Evolutionary conservation across 306 rosid species (phyloP).

Genomic region (Sicyos edulis): DNA sequence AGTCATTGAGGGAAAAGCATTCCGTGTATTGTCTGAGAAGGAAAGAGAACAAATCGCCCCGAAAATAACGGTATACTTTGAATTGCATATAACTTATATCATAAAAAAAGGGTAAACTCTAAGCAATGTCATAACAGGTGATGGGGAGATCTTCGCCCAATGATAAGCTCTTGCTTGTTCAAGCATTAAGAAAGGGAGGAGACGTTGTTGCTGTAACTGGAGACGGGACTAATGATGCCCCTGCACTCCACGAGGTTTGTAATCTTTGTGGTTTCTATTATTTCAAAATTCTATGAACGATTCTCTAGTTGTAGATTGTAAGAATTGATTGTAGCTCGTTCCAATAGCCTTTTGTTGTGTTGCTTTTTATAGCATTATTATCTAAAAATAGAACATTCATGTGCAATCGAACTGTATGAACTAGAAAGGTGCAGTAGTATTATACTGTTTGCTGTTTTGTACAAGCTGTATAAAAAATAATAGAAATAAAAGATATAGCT

Average conservation of each 20-base stretch:
- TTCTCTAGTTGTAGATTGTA: neutral
- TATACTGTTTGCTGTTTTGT: neutral
- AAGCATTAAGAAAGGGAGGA: conserved; percentile 87
- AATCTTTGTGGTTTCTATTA: conserved; percentile 26
- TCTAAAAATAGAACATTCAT: neutral
- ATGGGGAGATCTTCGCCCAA: conserved; percentile 99
- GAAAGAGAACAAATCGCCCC: conserved; percentile 72
- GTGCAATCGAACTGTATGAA: conserved; percentile 4
- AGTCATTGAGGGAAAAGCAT: conserved; percentile 78
- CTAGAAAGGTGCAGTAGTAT: neutral
- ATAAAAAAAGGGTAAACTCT: neutral
- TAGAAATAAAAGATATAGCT: no score
- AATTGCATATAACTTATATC: conserved; percentile 9
- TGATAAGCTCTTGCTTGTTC: conserved; percentile 96
- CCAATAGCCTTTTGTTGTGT: neutral
- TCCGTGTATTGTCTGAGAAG: conserved; percentile 64
- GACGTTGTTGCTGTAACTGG: conserved; percentile 98
- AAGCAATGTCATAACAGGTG: conserved; percentile 42
- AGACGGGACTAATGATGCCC: conserved; percentile 98
- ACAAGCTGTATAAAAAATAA: neutral
- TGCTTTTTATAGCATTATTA: neutral
- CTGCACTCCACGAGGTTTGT: conserved; percentile 96
- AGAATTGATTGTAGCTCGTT: neutral
- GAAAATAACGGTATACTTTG: conserved; percentile 50
- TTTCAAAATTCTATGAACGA: neutral